A percentile compares a stretch with the other conserved stretches of the same genome.
These are phyloP conservation scores for Debaryomyces nepalensis DNA, from an alignment of 1,139 yeast species.

Conservation along the genomic window DNA sequence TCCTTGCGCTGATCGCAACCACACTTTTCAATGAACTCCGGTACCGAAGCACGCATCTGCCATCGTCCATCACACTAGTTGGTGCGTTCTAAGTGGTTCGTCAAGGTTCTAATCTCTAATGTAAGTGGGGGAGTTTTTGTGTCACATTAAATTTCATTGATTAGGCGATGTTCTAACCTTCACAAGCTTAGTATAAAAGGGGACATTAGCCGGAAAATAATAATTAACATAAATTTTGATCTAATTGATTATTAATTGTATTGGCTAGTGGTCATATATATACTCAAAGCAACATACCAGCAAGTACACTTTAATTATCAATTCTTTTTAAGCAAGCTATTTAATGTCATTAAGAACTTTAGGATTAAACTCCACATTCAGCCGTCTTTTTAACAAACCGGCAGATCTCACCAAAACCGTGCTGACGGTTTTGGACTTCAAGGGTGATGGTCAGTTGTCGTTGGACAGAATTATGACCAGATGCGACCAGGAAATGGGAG, in stretches of 20 bases:
- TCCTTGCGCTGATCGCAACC: background rate
- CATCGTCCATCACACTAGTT: background rate
- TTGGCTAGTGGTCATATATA: background rate
- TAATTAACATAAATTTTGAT: background rate
- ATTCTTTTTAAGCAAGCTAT: background rate
- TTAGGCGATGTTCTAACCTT: slow-evolving; percentile 6
- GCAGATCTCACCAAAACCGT: slow-evolving; percentile 35
- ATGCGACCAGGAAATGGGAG: slow-evolving; percentile 77
- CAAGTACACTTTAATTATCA: background rate
- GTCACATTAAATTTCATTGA: background rate
- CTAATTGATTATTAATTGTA: slow-evolving; percentile 5
- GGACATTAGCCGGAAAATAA: slow-evolving; percentile 7
- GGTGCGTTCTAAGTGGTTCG: background rate
- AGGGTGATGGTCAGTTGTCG: slow-evolving; percentile 43
- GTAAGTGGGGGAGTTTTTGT: slow-evolving; percentile 1
- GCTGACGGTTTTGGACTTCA: slow-evolving; percentile 60
- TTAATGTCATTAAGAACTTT: slow-evolving; percentile 50
- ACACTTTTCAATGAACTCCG: background rate
- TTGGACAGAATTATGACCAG: slow-evolving; percentile 59
- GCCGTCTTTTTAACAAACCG: slow-evolving; percentile 41
- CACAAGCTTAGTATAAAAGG: slow-evolving; percentile 8
- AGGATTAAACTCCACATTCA: slow-evolving; percentile 44
- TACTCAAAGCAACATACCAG: background rate
- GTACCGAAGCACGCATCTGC: background rate
- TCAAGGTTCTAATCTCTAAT: background rate